Percentiles rank a stretch among this genome's conserved stretches.
Conservation (phyloP, 768 basidiomycete genomes). For the Cystoderma amianthinum region DNA sequence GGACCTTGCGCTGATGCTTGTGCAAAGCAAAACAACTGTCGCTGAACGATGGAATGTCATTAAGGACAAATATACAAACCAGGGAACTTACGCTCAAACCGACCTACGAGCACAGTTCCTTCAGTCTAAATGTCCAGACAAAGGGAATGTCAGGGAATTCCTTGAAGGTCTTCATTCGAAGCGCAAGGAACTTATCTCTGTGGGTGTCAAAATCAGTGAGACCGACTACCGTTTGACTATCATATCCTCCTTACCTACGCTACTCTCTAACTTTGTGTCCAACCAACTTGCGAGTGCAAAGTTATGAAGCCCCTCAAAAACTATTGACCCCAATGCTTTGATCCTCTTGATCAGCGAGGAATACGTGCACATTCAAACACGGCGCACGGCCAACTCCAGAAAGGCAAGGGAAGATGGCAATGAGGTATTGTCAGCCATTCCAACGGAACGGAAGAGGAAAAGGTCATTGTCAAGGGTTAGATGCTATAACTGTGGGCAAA, state of each 20-base stretch:
- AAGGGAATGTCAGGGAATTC: neutral
- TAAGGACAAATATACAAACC: neutral
- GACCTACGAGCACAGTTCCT: neutral
- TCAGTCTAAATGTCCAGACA: neutral
- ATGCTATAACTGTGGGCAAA: neutral
- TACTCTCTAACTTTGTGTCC: neutral
- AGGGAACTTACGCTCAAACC: neutral
- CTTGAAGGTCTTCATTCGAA: neutral
- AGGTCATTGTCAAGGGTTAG: too few relatives aligned
- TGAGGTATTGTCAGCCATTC: neutral
- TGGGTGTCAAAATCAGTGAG: neutral
- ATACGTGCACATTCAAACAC: neutral
- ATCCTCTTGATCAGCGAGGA: neutral
- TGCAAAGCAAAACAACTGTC: neutral
- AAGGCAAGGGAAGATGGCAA: too few relatives aligned
- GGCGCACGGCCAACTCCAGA: too few relatives aligned
- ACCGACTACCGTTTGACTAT: neutral
- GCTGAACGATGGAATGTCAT: neutral
- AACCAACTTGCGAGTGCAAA: neutral
- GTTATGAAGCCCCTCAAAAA: neutral
- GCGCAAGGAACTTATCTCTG: neutral
- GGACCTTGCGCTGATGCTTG: neutral
- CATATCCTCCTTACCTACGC: neutral
- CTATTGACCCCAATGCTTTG: neutral
- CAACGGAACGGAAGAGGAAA: neutral